Evolutionary conservation across 257 asterid genomes (phyloP).

Genomic region (Datura wrightii): DNA sequence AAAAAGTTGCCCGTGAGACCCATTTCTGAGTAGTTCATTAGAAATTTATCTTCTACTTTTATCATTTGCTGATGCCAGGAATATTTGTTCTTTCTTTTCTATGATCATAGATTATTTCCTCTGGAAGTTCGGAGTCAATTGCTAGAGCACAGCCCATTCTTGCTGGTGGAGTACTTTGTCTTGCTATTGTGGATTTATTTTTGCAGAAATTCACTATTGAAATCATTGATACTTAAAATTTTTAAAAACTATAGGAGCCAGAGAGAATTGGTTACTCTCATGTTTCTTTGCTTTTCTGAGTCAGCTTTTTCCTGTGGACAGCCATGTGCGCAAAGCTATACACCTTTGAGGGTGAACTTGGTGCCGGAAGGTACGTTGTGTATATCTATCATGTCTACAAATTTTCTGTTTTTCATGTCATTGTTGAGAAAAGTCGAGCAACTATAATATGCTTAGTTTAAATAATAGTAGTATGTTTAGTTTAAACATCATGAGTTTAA

Average conservation of each 20-base stretch:
- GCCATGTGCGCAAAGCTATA: constrained; percentile 77
- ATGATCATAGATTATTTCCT: constrained; percentile 68
- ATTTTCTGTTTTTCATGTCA: background rate
- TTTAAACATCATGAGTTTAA: background rate
- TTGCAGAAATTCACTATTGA: constrained; percentile 3
- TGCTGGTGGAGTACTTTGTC: constrained; percentile 61
- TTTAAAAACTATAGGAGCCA: background rate
- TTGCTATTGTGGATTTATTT: constrained; percentile 38
- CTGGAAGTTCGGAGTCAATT: constrained; percentile 72
- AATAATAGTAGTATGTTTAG: background rate
- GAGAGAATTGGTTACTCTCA: background rate
- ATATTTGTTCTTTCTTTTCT: constrained; percentile 41
- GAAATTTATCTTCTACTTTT: constrained; percentile 32
- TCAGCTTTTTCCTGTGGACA: constrained; percentile 52
- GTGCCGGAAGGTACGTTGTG: constrained; percentile 81
- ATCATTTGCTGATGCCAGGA: constrained; percentile 35
- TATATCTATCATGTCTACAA: constrained; percentile 25
- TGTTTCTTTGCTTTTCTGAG: constrained; percentile 36
- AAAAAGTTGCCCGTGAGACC: background rate
- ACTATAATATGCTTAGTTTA: background rate
- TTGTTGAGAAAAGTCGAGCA: background rate
- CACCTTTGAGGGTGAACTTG: constrained; percentile 73
- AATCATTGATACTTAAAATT: background rate
- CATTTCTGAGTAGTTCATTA: constrained; percentile 23
- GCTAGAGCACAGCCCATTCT: constrained; percentile 75